Percentiles rank a stretch among this genome's conserved stretches.
phyloP scores from a whole-genome alignment of 2,329 filamentous ascomycete genomes.

The Cadophora gregata region DNA sequence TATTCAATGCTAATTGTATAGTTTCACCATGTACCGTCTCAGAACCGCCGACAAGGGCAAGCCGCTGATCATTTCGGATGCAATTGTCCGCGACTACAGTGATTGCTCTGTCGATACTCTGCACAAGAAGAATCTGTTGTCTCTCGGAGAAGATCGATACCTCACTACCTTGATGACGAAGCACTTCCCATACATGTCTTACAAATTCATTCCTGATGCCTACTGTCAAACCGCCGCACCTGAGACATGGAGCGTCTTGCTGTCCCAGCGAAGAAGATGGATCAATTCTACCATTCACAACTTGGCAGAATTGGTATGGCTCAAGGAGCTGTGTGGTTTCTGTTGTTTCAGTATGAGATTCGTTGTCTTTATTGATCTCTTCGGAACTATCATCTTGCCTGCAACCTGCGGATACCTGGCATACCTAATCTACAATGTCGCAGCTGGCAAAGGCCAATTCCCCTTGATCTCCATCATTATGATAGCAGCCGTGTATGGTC shows the following conservation, averaged over 20 bases:
- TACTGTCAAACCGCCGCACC: conserved; percentile 94
- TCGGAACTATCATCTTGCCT: conserved; percentile 90
- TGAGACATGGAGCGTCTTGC: conserved; percentile 88
- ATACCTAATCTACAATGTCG: conserved; percentile 84
- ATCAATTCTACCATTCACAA: conserved; percentile 99
- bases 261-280: conserved; percentile 98
- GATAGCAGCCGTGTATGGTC: conserved; percentile 89
- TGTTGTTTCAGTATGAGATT: conserved; percentile 99
- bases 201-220: conserved; percentile 94
- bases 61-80: conserved; percentile 90
- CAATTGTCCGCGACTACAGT: conserved; percentile 85
- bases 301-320: conserved; percentile 83
- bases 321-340: conserved; percentile 97
- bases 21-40: conserved; percentile 99
- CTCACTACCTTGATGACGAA: conserved; percentile 98
- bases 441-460: conserved; percentile 73
- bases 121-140: conserved; percentile 91
- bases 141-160: conserved; percentile 95
- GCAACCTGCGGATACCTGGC: conserved; percentile 86
- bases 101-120: conserved; percentile 91
- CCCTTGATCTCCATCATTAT: conserved; percentile 88
- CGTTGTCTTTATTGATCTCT: conserved; percentile 91
- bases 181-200: conserved; percentile 93
- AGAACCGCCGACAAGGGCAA: conserved; percentile 93
- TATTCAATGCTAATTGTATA: conserved; percentile 53